Evolutionary conservation across 371 early-diverging fungal species (phyloP), one percentile per base, ranked within the genome.

Genomic region (Mucor racemosus): DNA sequence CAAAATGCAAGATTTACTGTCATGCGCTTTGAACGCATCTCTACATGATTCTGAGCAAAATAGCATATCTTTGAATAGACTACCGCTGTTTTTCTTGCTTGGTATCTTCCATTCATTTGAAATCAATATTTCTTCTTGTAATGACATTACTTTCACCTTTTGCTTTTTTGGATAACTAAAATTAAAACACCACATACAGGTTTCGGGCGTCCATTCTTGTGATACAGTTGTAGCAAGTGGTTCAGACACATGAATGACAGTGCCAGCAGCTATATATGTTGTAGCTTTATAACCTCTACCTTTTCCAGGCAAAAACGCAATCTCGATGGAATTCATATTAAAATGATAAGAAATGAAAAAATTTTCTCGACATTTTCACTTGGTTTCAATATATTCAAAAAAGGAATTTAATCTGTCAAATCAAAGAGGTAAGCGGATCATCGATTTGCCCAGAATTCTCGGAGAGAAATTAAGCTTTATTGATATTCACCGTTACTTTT

Each of bases 161-260:
- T 74, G 73, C 19, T 70, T 71, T 42, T 76, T 77, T 10, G 82
- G 79, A 46, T 79, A 79, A 19, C 53, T 60, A 35, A 79, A 82
- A 35, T 68, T 60, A 59, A 77, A 82, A 41, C 79, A 81, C 71
- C 73, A 77, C 3, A 66, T 58, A 21, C 82, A 81, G 4, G 79
- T 77, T 48, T 82, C 82, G 13, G 76, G 73, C 10, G 58, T 69
- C 79, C 78, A 82, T 68, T 79, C 79, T 53, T 79, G 75, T 33
- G 76, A 74, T 15, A 77, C 75, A 33, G 65, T 66, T 4, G 76
- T 69, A 6, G 82, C 73, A 1, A 77, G 58, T n/a, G 79, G 78
- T 1, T 62, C 46, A 17, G 76, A 74, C 19, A 66, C 56, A 48
- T 76, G 73, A 13, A 82, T 41, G 0, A 46, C 19, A 1, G 73